Base-by-base conservation (phyloP, 495 filamentous ascomycete genomes). In the Aspergillus leporis region DNA sequence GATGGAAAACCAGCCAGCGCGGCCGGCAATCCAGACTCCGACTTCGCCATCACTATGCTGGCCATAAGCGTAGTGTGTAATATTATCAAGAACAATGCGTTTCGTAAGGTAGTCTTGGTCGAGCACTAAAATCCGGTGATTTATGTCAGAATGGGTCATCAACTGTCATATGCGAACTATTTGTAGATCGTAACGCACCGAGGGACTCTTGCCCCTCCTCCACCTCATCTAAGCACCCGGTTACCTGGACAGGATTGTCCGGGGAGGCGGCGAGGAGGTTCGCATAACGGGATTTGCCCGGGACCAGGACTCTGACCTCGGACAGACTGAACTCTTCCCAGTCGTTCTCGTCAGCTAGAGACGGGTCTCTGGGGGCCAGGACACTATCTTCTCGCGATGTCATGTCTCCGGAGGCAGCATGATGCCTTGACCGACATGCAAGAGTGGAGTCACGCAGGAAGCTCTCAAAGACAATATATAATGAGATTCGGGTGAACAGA, bases 1-100 rank as follows among this genome's bases (percentile, higher is more conserved):
- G 25, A 94, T 83, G 67, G 87, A 82, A 71, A 85, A 93, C 90
- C 90, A 93, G 55, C 90, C 91, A n/a, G 87, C 84, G 58, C 78
- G 72, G 49, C 91, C 90, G 34, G 85, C 83, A 31, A 89, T 88
- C 91, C 91, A 96, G 49, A 93, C 71, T 34, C 82, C 79, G 36
- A 86, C 77, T 21, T 78, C 80, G 7, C 83, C 79, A 62, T 86
- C 80, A 12, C 79, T 78, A 50, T 80, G 83, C 50, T 87, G 81
- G 19, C 88, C 89, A 65, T 90, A 89, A 0, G 90, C 86, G 72
- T 86, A 95, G 9, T 80, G 75, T 9, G 76, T 77, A 0, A 90
- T 85, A 48, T 82, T 75, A 36, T 78, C 72, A 48, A 93, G 81
- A 56, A 90, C 83, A 62, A 93, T 84, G 58, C 81, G 76, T 34